These are phyloP conservation scores for Boletus sensibilis DNA, from an alignment of 768 basidiomycete genomes.

Conservation along the genomic window DNA sequence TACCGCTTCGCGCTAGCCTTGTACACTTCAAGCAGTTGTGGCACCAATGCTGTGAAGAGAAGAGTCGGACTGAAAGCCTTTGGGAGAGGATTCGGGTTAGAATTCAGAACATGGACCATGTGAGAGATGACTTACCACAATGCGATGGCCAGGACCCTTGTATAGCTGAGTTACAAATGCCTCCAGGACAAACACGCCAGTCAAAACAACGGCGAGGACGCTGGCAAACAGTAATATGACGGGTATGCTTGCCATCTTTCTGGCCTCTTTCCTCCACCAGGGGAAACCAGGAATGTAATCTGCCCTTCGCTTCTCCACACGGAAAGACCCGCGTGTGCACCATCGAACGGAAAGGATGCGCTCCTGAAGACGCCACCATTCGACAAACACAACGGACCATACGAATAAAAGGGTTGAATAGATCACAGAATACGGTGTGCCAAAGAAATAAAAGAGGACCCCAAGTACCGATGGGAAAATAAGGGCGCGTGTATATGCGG, in stretches of 20 bases:
- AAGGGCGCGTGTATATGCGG: conserved; percentile 79
- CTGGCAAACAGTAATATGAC: conserved; percentile 72
- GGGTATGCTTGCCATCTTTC: conserved; percentile 67
- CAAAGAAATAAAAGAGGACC: conserved; percentile 64
- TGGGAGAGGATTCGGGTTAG: not conserved
- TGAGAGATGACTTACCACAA: conserved; percentile 56
- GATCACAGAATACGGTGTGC: conserved; percentile 67
- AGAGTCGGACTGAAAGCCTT: conserved; percentile 83
- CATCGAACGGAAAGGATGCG: conserved; percentile 79
- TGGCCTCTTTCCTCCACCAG: conserved; percentile 75
- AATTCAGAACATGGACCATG: not conserved
- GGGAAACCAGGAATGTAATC: conserved; percentile 53
- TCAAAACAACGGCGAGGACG: conserved; percentile 67
- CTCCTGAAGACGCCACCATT: conserved; percentile 90
- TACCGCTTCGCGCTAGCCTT: conserved; percentile 64
- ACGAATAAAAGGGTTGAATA: conserved; percentile 77
- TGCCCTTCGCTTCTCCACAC: conserved; percentile 70
- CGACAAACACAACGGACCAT: conserved; percentile 86
- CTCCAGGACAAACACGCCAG: conserved; percentile 82
- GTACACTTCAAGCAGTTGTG: conserved; percentile 73
- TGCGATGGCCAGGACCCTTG: conserved; percentile 77
- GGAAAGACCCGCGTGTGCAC: conserved; percentile 74
- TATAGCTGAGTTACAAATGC: conserved; percentile 90
- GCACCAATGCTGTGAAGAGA: conserved; percentile 78
- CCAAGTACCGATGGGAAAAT: conserved; percentile 75